Evolutionary conservation across 805 yeast genomes (phyloP), one percentile per base, ranked within the genome.

Genomic region (Candida schatavii): DNA sequence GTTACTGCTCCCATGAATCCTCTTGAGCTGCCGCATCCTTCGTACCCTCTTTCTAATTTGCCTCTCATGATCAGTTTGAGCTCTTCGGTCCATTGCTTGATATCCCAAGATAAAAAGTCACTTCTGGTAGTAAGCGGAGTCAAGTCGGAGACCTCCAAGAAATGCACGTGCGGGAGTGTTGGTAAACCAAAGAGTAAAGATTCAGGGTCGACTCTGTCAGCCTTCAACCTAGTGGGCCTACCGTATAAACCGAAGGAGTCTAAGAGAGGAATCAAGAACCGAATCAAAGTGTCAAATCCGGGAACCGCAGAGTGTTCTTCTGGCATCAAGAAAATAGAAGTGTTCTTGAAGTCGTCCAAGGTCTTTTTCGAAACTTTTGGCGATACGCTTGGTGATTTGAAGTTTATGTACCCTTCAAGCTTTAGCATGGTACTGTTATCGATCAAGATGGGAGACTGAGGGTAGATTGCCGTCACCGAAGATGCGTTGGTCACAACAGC

Each of bases 361-460:
- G 50, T 34, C 41, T 59, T 61, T 45, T 65, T 66, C 27, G 62
- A 51, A 3, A 54, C 55, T 41, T 71, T 75, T 13, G 59, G 48
- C 4, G 65, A 54, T 31, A 63, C 26, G 20, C 55, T 49, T 13
- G 74, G 69, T 41, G 76, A 75, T 49, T 56, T 61, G 54, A 84
- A 84, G 41, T 72, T 65, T 25, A 90, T 87, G 31, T 76, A 71
- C 37, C 97, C 97, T 57, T 90, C 97, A 41, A 91, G 61, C 58
- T 93, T 93, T 57, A 91, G 76, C 77, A 93, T 81, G 2, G 97
- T 88, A 40, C 91, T 81, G 46, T 81, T 81, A 64, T 91, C 96
- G 47, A 93, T 85, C 47, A 91, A 77, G 46, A 78, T 69, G 20
- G 83, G 82, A 37, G 89, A 75, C 55, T 87, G 89, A 10, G 99